Evolutionary conservation across 495 filamentous ascomycete species (phyloP).

Genomic region (Aspergillus bertholletiae): DNA sequence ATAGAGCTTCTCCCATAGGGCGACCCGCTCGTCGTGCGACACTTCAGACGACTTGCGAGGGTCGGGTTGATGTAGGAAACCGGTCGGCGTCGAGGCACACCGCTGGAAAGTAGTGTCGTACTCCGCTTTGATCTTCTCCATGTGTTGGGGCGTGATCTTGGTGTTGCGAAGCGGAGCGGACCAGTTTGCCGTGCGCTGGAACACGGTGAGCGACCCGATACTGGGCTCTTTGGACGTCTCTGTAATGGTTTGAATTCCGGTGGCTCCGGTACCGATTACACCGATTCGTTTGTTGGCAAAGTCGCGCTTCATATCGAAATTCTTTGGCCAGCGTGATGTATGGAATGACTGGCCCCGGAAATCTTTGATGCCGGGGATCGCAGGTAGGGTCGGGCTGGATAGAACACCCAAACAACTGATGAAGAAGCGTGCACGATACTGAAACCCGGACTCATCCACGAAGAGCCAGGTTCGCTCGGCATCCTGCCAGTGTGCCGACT

Average conservation of each 20-base stretch:
- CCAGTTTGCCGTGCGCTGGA: constrained; percentile 53
- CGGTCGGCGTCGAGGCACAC: constrained; percentile 13
- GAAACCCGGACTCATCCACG: constrained; percentile 13
- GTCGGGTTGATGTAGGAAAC: constrained; percentile 31
- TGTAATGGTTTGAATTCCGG: constrained; percentile 54
- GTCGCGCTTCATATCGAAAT: constrained; percentile 18
- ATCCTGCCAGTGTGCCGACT: constrained; percentile 21
- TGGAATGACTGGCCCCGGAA: constrained; percentile 32
- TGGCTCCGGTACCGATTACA: constrained; percentile 59
- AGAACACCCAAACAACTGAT: constrained; percentile 17
- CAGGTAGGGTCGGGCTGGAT: constrained; percentile 25
- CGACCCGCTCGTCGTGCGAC: constrained; percentile 36
- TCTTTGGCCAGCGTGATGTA: constrained; percentile 38
- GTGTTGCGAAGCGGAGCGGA: constrained; percentile 47
- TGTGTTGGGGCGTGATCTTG: constrained; percentile 39
- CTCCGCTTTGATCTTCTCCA: constrained; percentile 31
- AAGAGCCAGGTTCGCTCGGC: constrained; percentile 12
- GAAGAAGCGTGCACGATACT: constrained; percentile 17
- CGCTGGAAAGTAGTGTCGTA: constrained; percentile 42
- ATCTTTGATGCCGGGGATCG: constrained; percentile 17
- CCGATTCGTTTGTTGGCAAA: constrained; percentile 48
- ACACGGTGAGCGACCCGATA: constrained; percentile 38
- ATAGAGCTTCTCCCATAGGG: constrained; percentile 34
- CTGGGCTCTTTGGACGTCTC: constrained; percentile 33
- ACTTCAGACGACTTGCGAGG: constrained; percentile 40